These are phyloP conservation scores for Brassica balearica DNA, from an alignment of 441 rosid genomes.

Conservation along the genomic window DNA sequence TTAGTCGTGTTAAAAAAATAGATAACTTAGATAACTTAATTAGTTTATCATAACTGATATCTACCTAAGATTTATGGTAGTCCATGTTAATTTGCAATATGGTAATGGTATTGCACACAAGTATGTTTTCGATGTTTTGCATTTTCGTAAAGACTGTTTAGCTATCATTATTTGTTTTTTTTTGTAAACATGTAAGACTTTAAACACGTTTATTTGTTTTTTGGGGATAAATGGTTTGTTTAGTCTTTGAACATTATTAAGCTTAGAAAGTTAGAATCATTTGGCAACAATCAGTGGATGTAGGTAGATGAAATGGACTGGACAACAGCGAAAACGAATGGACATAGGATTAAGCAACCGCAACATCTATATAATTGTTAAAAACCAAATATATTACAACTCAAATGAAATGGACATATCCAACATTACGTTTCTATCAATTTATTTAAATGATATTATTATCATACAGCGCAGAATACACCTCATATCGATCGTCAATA, in stretches of 20 bases:
- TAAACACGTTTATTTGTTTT: background rate
- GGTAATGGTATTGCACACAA: background rate
- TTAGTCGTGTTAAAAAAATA: no score
- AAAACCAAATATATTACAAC: conserved; percentile 7
- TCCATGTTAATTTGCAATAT: background rate
- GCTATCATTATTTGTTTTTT: conserved; percentile 6
- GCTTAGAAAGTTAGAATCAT: background rate
- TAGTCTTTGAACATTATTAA: conserved; percentile 1
- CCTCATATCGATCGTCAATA: conserved; percentile 18
- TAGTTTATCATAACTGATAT: background rate
- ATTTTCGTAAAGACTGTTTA: conserved; percentile 1
- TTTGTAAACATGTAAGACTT: conserved; percentile 4
- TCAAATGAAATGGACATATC: conserved; percentile 19
- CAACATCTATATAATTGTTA: conserved; percentile 8
- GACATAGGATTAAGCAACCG: conserved; percentile 22
- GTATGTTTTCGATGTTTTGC: conserved; percentile 9
- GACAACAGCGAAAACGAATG: conserved; percentile 34
- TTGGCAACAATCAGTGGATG: background rate
- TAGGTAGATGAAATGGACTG: conserved; percentile 34
- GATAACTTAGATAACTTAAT: background rate
- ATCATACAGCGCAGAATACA: background rate
- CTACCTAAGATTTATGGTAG: background rate
- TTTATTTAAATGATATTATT: background rate
- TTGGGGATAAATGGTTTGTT: background rate
- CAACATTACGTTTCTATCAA: background rate